phyloP scores from a whole-genome alignment of 257 asterid genomes.

The Przewalskia tangutica region DNA sequence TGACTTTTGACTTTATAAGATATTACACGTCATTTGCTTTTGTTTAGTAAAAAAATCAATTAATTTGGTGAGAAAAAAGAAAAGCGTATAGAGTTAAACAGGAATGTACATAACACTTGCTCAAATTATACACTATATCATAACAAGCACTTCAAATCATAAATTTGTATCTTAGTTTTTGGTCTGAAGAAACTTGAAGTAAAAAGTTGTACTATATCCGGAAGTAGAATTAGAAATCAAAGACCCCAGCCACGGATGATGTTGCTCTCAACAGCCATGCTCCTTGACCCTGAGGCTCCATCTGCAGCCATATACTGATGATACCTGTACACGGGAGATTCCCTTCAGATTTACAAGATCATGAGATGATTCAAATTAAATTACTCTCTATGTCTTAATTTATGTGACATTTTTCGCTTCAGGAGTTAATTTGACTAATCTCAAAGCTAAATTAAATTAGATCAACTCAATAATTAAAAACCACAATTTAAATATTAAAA shows the following conservation, averaged over 20 bases:
- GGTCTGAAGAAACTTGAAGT: not conserved
- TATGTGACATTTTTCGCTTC: too few relatives aligned
- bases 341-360: not conserved
- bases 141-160: not conserved
- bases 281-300: conserved; percentile 48
- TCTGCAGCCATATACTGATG: conserved; percentile 53
- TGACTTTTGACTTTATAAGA: too few relatives aligned
- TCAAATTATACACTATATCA: not conserved
- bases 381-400: too few relatives aligned
- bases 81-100: not conserved
- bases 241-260: conserved; percentile 67
- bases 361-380: not conserved
- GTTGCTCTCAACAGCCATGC: conserved; percentile 43
- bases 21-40: too few relatives aligned
- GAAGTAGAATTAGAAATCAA: conserved; percentile 9
- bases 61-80: not conserved
- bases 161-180: not conserved
- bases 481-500: not conserved
- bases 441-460: too few relatives aligned
- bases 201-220: not conserved
- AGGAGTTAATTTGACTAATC: too few relatives aligned
- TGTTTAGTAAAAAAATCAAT: not conserved
- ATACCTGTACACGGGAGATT: conserved; percentile 26
- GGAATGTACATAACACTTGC: not conserved
- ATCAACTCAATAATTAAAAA: too few relatives aligned